phyloP scores from a whole-genome alignment of 2,329 filamentous ascomycete genomes.

The Alternaria novae-zelandiae region DNA sequence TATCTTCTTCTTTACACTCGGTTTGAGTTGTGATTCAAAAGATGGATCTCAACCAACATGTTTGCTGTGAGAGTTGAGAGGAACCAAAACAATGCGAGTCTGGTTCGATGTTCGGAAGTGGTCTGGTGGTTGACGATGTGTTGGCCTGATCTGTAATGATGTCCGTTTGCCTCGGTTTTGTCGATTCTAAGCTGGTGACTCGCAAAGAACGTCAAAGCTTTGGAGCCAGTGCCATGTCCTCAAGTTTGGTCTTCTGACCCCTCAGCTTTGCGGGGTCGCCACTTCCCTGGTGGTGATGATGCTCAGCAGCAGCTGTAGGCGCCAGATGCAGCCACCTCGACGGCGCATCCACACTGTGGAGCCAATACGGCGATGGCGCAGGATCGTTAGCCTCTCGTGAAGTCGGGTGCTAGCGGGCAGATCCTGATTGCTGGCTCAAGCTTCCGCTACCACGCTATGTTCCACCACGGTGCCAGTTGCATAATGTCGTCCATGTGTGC shows the following conservation, averaged over 20 bases:
- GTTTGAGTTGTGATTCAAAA: neutral
- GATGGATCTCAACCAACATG: too few relatives aligned
- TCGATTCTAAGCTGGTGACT: too few relatives aligned
- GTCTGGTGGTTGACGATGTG: too few relatives aligned
- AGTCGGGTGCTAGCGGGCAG: neutral
- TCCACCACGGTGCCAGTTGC: neutral
- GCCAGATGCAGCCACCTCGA: neutral
- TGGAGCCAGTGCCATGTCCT: neutral
- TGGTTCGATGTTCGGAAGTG: too few relatives aligned
- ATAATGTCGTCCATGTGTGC: neutral
- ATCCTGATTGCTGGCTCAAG: neutral
- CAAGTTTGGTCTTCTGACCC: neutral
- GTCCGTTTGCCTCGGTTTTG: neutral
- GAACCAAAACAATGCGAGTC: accelerated
- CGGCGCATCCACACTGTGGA: neutral
- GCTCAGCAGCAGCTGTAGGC: neutral
- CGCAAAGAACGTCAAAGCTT: too few relatives aligned
- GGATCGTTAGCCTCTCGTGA: neutral
- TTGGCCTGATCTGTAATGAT: neutral
- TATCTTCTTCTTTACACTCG: neutral
- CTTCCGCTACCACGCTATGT: neutral
- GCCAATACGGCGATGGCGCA: neutral
- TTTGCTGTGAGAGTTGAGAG: too few relatives aligned
- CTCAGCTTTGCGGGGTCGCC: neutral
- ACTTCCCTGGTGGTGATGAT: neutral